Base-by-base conservation (phyloP, 768 basidiomycete genomes). In the Boletus edulis region DNA sequence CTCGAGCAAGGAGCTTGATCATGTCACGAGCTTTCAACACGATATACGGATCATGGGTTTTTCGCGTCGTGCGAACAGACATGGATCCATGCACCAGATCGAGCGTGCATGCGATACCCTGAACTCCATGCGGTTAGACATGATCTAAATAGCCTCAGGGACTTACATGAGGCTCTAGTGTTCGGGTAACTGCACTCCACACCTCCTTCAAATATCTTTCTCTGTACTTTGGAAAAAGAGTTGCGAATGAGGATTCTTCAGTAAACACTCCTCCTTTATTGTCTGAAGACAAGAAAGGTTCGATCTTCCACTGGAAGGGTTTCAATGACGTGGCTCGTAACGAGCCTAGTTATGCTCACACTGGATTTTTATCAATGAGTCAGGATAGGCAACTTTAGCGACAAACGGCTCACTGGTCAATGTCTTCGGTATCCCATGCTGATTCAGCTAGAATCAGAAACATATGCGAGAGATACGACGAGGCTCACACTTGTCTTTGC, bases 351-450 rank as follows among this genome's bases (percentile, higher is more conserved):
- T 31, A 49, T 12, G 41, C 80, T 73, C 73, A 83, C 82, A 69
- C 81, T 84, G 6, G 48, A 49, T 46, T 45, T 20, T 46, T n/a
- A 38, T 48, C 31, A 52, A 52, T 52, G 37, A 47, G 40, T 48
- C 15, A 35, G 13, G 5, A 45, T 22, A 38, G 49, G 35, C 56
- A 47, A 38, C 42, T 41, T 45, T 31, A 58, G 43, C 22, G 29
- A 41, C 47, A 47, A 29, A 42, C n/a, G 22, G 71, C 94, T 85
- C 70, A 96, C 94, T 97, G 95, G 79, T 98, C 91, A 73, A 98
- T 94, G 64, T 97, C 96, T 71, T 98, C 95, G 42, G 95, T 98
- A 68, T 98, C 96, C 96, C 96, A 98, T 67, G 95, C 96, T 98
- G 57, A 61, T 52, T 31, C 62, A 49, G 64, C 49, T 56, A 32